phyloP scores from a whole-genome alignment of 345 rosid genomes.

The Melaleuca quinquenervia region DNA sequence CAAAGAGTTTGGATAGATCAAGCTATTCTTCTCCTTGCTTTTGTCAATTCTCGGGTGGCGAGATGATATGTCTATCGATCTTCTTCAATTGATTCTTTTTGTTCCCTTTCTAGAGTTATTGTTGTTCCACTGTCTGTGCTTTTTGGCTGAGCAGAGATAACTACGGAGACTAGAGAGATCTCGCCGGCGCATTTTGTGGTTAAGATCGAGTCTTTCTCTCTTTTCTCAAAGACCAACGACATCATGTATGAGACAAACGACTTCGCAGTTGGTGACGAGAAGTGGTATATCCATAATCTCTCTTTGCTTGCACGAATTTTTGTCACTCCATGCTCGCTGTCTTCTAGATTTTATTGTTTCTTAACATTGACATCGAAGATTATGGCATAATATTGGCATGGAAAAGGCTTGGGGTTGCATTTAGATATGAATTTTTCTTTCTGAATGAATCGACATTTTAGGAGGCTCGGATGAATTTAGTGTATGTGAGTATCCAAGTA shows the following conservation, averaged over 20 bases:
- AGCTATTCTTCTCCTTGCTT: not conserved
- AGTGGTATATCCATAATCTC: not conserved
- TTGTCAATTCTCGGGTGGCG: not conserved
- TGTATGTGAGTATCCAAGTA: too few relatives aligned
- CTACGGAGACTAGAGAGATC: not conserved
- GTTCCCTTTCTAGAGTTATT: too few relatives aligned
- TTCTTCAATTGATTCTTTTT: too few relatives aligned
- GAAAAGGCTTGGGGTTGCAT: too few relatives aligned
- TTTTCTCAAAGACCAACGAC: not conserved
- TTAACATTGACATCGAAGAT: not conserved
- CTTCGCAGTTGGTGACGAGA: not conserved
- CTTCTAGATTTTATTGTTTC: not conserved
- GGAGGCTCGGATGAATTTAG: too few relatives aligned
- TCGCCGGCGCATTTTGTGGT: not conserved
- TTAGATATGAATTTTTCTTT: too few relatives aligned
- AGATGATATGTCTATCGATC: too few relatives aligned
- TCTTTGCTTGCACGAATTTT: too few relatives aligned
- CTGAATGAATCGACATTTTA: too few relatives aligned
- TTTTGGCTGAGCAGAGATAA: not conserved
- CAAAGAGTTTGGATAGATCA: not conserved
- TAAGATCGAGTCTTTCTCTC: not conserved
- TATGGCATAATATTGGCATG: not conserved
- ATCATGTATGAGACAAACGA: not conserved
- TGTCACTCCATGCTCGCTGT: not conserved
- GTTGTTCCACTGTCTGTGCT: too few relatives aligned